phyloP scores from a whole-genome alignment of 306 rosid genomes.

The Cajanus cajan region DNA sequence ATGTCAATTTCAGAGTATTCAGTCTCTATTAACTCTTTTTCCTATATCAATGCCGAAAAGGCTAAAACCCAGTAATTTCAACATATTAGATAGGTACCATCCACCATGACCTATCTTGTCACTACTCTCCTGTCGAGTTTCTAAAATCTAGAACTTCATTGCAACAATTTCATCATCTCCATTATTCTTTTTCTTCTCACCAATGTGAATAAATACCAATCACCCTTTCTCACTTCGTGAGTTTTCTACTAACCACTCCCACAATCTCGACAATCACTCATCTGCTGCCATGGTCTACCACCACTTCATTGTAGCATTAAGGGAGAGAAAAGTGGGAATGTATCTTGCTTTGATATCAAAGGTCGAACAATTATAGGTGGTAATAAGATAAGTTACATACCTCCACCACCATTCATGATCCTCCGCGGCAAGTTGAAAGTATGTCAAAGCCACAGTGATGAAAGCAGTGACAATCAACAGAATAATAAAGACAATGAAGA shows the following conservation, averaged over 20 bases:
- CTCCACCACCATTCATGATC: slow-evolving; percentile 99
- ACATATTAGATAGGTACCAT: not conserved
- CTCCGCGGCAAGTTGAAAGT: slow-evolving; percentile 99
- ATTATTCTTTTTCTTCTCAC: not conserved
- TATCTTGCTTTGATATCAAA: not conserved
- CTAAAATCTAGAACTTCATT: not conserved
- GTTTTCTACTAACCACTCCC: not conserved
- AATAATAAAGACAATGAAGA: slow-evolving; percentile 89
- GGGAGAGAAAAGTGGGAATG: not conserved
- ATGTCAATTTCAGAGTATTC: not conserved
- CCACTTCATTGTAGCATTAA: not conserved
- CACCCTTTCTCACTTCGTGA: not conserved
- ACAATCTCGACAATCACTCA: not conserved
- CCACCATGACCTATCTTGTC: not conserved
- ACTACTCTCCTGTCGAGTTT: not conserved
- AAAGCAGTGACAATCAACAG: slow-evolving; percentile 96
- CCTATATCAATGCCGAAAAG: not conserved
- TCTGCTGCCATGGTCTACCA: not conserved
- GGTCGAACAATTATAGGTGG: not conserved
- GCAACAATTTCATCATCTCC: not conserved
- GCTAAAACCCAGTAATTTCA: not conserved
- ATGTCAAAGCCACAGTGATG: slow-evolving; percentile 96
- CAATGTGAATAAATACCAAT: not conserved
- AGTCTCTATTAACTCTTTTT: not conserved
- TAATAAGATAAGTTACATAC: slow-evolving; percentile 39